Evolutionary conservation across 73 alveolate species (phyloP), one percentile per base, ranked within the genome.

Genomic region (Durusdinium trenchii): DNA sequence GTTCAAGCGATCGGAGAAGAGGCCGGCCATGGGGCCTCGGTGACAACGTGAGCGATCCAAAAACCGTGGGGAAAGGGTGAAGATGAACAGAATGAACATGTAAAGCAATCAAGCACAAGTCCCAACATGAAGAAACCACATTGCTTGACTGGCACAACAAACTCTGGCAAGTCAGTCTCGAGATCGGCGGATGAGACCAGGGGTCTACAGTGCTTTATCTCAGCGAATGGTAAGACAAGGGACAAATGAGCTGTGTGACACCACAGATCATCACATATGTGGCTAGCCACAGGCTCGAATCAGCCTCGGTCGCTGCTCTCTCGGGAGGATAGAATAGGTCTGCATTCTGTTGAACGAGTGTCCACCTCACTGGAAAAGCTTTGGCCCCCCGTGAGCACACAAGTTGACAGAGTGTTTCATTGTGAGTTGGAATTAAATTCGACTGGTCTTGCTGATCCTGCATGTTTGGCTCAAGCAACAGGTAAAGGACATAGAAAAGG

Each of bases 261-360:
- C 96, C 96, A 73, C 96, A 90, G 32, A 90, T 90, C 96, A 90
- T 90, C 86, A 90, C 96, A 26, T 90, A 90, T 71, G 48, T 57
- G 18, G 96, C 96, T 14, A 90, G 86, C 96, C 96, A 90, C 7
- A 90, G 96, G 73, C 96, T 90, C 35, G 96, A 60, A n/a, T 73
- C 96, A 30, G 81, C 96, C 96, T 90, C 36, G 32, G 35, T 32
- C 76, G 28, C 28, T 14, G 76, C 38, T 30, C 35, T 3, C 16
- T 36, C 35, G 9, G 35, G 28, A 30, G 76, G 76, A 62, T n/a
- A n/a, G n/a, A n/a, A n/a, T 12, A 62, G 76, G 6, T 2, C 28
- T 30, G 76, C 76, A 62, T 12, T 62, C 76, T 16, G 0, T 62
- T 62, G 28, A 32, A 62, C 3, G 38, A 62, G n/a, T n/a, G n/a